Base-by-base conservation (phyloP, 768 basidiomycete genomes). In the Dioszegia aurantiaca region DNA sequence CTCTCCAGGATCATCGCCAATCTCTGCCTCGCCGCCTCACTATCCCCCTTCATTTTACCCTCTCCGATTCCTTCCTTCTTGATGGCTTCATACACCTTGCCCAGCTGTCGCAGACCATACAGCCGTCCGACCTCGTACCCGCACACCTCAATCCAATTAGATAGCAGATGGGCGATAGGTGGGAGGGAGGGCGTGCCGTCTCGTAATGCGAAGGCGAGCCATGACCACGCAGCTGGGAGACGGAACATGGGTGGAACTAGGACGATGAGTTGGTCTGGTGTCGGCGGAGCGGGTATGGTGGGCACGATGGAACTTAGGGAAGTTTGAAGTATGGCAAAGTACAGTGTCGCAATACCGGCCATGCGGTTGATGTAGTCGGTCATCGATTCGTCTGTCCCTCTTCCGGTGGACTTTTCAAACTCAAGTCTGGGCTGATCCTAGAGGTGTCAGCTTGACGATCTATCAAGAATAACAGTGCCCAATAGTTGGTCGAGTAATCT, bases 281-380 rank as follows among this genome's bases (percentile, higher is more conserved):
- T 61, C 1, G 73, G 74, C 21, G 60, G 52, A 14, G 46, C 24
- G 1, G 64, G 49, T 1, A 64, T 21, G 2, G 62, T 61, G 4
- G 63, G 61, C 4, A 72, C 51, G 17, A 73, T 12, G 1, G 71
- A 54, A 16, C 60, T 41, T 24, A 74, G 52, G 4, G 69, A 60
- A 11, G 75, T 74, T 55, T 77, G 73, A 10, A 91, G 72, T 45
- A 93, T 82, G 19, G 84, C 80, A 72, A 90, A 89, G 78, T 94
- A 97, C 23, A 97, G 84, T 28, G 92, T 83, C 83, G 92, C 83
- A 30, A 90, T 82, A 9, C 90, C 90, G 28, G 84, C 79, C 45
- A 92, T 79, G 23, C 93, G 84, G 33, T 78, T 80, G 10, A 82
- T 80, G 67, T 87, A 86, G 33, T 89, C 86, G 39, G 81, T 77